Evolutionary conservation across 495 filamentous ascomycete species (phyloP).

Genomic region (Lasiosphaeria ovina): DNA sequence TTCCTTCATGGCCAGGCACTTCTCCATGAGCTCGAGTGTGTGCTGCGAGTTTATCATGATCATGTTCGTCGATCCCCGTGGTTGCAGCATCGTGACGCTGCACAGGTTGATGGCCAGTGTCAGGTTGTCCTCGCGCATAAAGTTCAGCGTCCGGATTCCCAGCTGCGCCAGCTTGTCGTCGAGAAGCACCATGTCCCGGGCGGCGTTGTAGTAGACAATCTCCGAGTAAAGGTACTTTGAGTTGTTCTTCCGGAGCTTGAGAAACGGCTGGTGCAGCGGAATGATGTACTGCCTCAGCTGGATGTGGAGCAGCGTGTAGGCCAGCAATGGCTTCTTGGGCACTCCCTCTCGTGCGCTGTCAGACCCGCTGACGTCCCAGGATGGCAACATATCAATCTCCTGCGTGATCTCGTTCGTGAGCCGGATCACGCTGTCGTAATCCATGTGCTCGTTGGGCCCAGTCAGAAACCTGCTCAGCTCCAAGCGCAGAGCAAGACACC

Average conservation of each 20-base stretch:
- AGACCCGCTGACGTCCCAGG: slow-evolving; percentile 34
- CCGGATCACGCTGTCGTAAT: slow-evolving; percentile 44
- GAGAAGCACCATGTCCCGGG: slow-evolving; percentile 45
- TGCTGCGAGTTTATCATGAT: slow-evolving; percentile 45
- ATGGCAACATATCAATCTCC: slow-evolving; percentile 43
- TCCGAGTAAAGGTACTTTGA: slow-evolving; percentile 46
- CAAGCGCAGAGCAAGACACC: slow-evolving; percentile 39
- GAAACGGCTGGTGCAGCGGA: slow-evolving; percentile 44
- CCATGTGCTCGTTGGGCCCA: slow-evolving; percentile 31
- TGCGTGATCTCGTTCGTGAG: slow-evolving; percentile 46
- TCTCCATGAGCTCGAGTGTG: slow-evolving; percentile 42
- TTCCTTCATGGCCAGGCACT: slow-evolving; percentile 44
- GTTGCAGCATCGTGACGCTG: slow-evolving; percentile 50
- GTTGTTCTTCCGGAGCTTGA: slow-evolving; percentile 39
- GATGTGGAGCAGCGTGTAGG: slow-evolving; percentile 42
- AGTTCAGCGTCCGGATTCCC: slow-evolving; percentile 41
- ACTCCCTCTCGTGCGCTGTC: slow-evolving; percentile 7
- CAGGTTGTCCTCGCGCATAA: slow-evolving; percentile 40
- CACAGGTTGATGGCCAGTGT: slow-evolving; percentile 44
- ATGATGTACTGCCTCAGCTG: slow-evolving; percentile 46
- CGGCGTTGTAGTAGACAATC: slow-evolving; percentile 47
- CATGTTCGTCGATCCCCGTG: slow-evolving; percentile 42
- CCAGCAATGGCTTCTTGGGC: slow-evolving; percentile 36
- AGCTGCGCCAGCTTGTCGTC: slow-evolving; percentile 40
- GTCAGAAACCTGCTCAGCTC: slow-evolving; percentile 40